Evolutionary conservation across 2,329 filamentous ascomycete genomes (phyloP).

Genomic region (Sporothrix protearum): DNA sequence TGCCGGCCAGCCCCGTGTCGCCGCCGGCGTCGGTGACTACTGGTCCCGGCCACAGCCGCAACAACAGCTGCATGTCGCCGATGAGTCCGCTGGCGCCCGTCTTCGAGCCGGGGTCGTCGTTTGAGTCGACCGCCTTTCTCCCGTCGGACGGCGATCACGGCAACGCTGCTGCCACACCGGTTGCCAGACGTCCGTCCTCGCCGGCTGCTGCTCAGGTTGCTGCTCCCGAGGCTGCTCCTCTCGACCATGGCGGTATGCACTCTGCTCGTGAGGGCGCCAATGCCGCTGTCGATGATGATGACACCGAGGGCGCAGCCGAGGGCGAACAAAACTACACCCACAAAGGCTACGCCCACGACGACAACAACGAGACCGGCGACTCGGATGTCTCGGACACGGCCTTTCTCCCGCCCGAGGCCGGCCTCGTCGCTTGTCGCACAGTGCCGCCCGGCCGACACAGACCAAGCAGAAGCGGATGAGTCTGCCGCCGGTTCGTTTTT

Average conservation of each 20-base stretch:
- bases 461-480: conserved; percentile 35
- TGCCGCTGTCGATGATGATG: not conserved
- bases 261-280: not conserved
- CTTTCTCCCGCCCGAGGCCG: not conserved
- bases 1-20: conserved; percentile 4
- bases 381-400: not conserved
- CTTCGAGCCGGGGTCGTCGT: conserved; percentile 34
- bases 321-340: not conserved
- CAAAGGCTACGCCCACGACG: not conserved
- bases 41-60: not conserved
- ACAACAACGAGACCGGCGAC: not conserved
- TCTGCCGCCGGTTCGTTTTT: conserved; percentile 34
- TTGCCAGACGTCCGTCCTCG: not conserved
- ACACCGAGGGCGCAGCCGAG: too few species aligned
- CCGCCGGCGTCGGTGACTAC: not conserved
- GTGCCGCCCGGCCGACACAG: not conserved
- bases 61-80: conserved; percentile 1
- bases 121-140: not conserved
- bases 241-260: conserved; percentile 13
- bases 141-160: not conserved
- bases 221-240: not conserved
- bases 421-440: conserved; percentile 10
- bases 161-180: not conserved
- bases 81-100: conserved; percentile 30
- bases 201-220: not conserved